Conservation (phyloP, 1,284 basidiomycete species). For the Waitea zeae region DNA sequence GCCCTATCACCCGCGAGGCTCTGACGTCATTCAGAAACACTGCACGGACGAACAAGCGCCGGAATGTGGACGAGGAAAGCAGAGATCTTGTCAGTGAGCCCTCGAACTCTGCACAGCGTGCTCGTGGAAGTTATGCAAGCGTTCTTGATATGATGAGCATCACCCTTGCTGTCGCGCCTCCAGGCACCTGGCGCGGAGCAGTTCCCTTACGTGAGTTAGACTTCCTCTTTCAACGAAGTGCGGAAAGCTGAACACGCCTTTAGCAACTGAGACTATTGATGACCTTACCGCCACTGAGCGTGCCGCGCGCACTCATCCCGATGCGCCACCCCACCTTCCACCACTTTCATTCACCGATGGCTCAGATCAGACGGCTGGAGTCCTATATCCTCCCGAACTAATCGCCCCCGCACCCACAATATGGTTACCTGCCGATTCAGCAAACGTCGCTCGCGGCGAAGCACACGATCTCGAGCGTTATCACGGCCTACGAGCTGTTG, state of each 20-base stretch:
- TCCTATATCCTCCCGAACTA: slow-evolving; percentile 68
- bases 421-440: slow-evolving; percentile 62
- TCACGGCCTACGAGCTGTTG: slow-evolving; percentile 43
- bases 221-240: neutral
- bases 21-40: slow-evolving; percentile 30
- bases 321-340: slow-evolving; percentile 59
- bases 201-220: slow-evolving; percentile 44
- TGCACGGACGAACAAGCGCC: slow-evolving; percentile 18
- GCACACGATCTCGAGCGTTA: slow-evolving; percentile 54
- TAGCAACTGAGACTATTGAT: slow-evolving; percentile 59
- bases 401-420: slow-evolving; percentile 60
- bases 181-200: slow-evolving; percentile 31
- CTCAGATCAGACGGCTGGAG: slow-evolving; percentile 54
- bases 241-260: neutral
- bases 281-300: slow-evolving; percentile 63
- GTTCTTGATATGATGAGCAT: slow-evolving; percentile 69
- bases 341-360: slow-evolving; percentile 52
- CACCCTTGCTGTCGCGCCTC: slow-evolving; percentile 54
- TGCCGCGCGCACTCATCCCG: slow-evolving; percentile 59
- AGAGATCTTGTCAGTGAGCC: slow-evolving; percentile 30
- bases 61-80: slow-evolving; percentile 29
- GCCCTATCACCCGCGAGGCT: slow-evolving; percentile 38
- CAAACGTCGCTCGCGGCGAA: slow-evolving; percentile 53
- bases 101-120: slow-evolving; percentile 16
- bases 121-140: slow-evolving; percentile 53